These are phyloP conservation scores for Mycosphaerella sp. DNA, from an alignment of 2,329 filamentous ascomycete genomes.

Conservation along the genomic window DNA sequence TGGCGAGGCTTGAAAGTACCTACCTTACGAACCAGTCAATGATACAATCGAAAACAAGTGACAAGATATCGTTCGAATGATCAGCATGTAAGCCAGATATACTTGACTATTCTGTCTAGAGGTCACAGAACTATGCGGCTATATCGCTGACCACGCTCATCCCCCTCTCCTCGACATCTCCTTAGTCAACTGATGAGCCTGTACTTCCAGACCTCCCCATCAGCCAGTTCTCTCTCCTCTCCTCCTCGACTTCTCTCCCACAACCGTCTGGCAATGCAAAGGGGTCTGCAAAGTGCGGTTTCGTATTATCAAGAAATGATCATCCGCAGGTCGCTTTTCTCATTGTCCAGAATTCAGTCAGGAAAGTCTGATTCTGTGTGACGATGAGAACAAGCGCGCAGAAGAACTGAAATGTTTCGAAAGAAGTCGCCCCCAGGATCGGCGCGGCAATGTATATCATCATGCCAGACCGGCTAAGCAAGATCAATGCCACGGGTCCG, in stretches of 20 bases:
- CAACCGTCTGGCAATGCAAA: constrained; percentile 8
- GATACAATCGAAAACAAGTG: neutral
- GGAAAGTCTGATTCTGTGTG: neutral
- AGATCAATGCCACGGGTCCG: neutral
- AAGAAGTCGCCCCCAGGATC: neutral
- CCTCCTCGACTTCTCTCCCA: neutral
- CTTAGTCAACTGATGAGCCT: neutral
- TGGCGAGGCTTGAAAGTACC: too few species aligned
- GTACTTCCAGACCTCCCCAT: constrained; percentile 4
- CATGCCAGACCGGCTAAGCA: constrained; percentile 17
- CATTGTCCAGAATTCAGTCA: neutral
- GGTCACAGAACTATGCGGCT: neutral
- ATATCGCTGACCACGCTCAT: neutral
- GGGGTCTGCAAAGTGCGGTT: constrained; percentile 9
- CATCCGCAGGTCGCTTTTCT: constrained; percentile 10
- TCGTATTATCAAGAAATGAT: constrained; percentile 5
- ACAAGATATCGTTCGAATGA: neutral
- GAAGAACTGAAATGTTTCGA: neutral
- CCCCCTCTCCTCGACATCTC: neutral
- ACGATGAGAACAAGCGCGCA: constrained; percentile 1
- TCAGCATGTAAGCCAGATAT: constrained; percentile 6
- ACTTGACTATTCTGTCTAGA: constrained; percentile 2
- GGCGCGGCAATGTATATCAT: neutral
- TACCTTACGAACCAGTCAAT: too few species aligned
- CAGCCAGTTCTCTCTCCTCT: neutral